These are phyloP conservation scores for Diplodia mutila DNA, from an alignment of 2,329 filamentous ascomycete species.

Conservation along the genomic window DNA sequence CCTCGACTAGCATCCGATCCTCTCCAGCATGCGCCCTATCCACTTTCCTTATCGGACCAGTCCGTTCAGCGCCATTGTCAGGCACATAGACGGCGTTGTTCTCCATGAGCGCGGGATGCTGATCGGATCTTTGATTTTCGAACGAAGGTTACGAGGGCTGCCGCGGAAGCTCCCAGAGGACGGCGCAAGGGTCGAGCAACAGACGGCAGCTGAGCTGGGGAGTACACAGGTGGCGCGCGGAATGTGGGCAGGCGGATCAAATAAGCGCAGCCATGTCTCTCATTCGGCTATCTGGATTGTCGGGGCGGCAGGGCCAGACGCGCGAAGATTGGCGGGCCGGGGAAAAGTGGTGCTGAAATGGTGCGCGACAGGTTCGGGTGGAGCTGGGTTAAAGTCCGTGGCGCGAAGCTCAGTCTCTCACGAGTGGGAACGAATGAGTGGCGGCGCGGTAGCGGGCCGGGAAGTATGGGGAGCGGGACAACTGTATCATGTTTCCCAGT, in stretches of 20 bases:
- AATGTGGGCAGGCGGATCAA: constrained; percentile 3
- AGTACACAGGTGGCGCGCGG: background rate
- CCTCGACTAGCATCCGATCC: constrained; percentile 51
- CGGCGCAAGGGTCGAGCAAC: background rate
- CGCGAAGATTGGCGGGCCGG: constrained; percentile 4
- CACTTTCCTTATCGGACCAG: constrained; percentile 20
- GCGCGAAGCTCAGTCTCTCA: constrained; percentile 6
- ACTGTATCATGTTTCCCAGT: background rate
- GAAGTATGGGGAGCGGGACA: constrained; percentile 17
- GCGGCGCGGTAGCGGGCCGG: background rate
- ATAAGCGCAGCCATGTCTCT: constrained; percentile 17
- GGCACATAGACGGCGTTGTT: constrained; percentile 36
- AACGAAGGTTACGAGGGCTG: background rate
- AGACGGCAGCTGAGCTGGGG: background rate
- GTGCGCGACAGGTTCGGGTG: constrained; percentile 10
- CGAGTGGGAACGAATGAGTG: background rate
- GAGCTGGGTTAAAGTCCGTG: background rate
- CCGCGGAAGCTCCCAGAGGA: constrained; percentile 4
- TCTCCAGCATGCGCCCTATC: constrained; percentile 25
- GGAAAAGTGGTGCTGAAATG: constrained; percentile 14
- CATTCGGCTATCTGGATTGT: background rate
- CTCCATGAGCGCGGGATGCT: constrained; percentile 23
- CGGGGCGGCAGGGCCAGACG: background rate
- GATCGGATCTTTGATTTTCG: background rate
- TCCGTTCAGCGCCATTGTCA: constrained; percentile 35